Evolutionary conservation across 768 basidiomycete genomes (phyloP), one percentile per base, ranked within the genome.

Genomic region (Melanogaster broomeanus): DNA sequence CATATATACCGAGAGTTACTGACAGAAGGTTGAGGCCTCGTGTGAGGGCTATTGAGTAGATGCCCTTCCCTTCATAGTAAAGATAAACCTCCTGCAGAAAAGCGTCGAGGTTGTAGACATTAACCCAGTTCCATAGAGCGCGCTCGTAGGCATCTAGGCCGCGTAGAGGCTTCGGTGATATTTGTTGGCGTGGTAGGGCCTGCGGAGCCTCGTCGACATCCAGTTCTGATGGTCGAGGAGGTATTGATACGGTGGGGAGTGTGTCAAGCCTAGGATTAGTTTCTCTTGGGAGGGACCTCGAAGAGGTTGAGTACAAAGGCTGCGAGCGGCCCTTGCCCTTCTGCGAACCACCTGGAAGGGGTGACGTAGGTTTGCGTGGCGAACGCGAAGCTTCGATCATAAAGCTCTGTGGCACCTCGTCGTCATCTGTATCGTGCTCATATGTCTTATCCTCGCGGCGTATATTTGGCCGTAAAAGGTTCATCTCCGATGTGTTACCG

Each of bases 81-180:
- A 80, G 78, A 69, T 99, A 98, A 34, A 92, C 92, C 56, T 98
- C 93, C 70, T 96, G 92, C 25, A 99, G 72, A 69, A 95, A 99
- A 8, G 85, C 86, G 63, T 99, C 97, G 34, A 99, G 79, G 65
- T 99, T 98, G 66, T 93, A 93, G 12, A 98, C 93, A 65, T 99
- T 99, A 52, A 98, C 93, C 97, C 97, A 99, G 51, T 90, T 89
- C 97, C 97, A 99, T 42, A 98, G 70, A 1, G 97, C 97, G 52
- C 85, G 86, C 68, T 99, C 94, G 62, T 90, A 86, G 12, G 84
- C 83, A 62, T 93, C 88, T 40, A 93, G 67, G 9, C 90, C 88
- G 45, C 83, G 79, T 78, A 85, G 81, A 38, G 72, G 76, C 53
- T 74, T 82, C 18, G 71, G 61, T 38, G 60, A 60, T 24, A 51